A percentile compares a stretch with the other conserved stretches of the same genome.
phyloP scores from a whole-genome alignment of 768 basidiomycete genomes.

The Suillus americanus region DNA sequence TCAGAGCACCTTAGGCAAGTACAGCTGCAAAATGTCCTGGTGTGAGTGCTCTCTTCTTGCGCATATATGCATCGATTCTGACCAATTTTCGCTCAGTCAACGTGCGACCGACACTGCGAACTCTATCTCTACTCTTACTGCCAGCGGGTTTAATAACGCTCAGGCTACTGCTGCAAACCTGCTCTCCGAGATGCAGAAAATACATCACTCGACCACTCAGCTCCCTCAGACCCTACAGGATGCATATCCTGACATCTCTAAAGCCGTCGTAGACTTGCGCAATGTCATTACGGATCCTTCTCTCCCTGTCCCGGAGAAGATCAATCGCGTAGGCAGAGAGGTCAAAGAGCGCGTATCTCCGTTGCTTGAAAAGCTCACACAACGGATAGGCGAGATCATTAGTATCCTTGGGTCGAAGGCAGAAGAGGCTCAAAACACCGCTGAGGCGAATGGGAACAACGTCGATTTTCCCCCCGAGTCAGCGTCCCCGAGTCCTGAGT shows the following conservation, averaged over 20 bases:
- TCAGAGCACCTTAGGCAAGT: slow-evolving; percentile 71
- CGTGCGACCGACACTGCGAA: slow-evolving; percentile 68
- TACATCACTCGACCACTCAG: slow-evolving; percentile 58
- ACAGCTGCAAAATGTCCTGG: slow-evolving; percentile 60
- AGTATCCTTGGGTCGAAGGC: slow-evolving; percentile 27
- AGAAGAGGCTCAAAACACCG: slow-evolving; percentile 18
- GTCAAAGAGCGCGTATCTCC: slow-evolving; percentile 63
- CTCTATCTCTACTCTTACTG: slow-evolving; percentile 57
- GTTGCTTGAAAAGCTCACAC: slow-evolving; percentile 51
- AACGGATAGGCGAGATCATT: slow-evolving; percentile 34
- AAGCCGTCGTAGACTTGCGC: slow-evolving; percentile 53
- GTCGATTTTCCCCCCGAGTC: background rate
- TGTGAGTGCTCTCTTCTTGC: slow-evolving; percentile 43
- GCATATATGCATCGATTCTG: slow-evolving; percentile 10
- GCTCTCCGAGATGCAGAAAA: slow-evolving; percentile 63
- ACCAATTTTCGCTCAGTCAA: slow-evolving; percentile 43
- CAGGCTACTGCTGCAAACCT: slow-evolving; percentile 65
- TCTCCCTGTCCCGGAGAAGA: slow-evolving; percentile 62
- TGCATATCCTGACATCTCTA: slow-evolving; percentile 53
- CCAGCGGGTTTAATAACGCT: slow-evolving; percentile 53
- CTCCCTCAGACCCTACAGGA: slow-evolving; percentile 63
- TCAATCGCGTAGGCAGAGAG: slow-evolving; percentile 51
- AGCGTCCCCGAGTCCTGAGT: slow-evolving; percentile 13
- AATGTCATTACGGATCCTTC: slow-evolving; percentile 53
- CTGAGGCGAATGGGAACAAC: background rate